Evolutionary conservation across 257 asterid genomes (phyloP), one percentile per base, ranked within the genome.

Genomic region (Craterostigma plantagineum): DNA sequence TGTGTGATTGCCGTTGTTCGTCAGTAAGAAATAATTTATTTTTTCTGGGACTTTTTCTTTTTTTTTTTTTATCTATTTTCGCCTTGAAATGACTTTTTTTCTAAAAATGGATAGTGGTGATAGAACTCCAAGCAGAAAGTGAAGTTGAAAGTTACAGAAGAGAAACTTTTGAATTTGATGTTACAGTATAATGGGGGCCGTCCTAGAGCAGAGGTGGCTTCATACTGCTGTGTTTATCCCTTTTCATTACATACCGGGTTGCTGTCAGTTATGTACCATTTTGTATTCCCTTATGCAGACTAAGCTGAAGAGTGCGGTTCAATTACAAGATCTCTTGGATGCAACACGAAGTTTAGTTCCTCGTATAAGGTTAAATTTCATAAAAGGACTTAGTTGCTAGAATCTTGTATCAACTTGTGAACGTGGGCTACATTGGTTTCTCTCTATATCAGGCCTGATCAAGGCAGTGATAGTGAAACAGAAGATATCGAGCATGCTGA

Each of bases 81-180:
- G 14, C 51, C 3, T 33, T 42, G 45, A 45, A 43, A 45, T 33
- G 37, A 18, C 48, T 51, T 54, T 42, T 48, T 38, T 56, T 38
- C 59, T 38, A 33, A 40, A 43, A 58, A 52, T 66, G 50, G 23
- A 45, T 91, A 90, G 98, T 63, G 98, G 98, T 44, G 98, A 90
- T 59, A 77, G 98, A 72, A 90, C 95, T 66, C 98, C 17, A 87
- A 87, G 62, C 98, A 87, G 72, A 87, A 87, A 57, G 98, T 87
- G 77, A 87, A 87, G 76, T 60, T 87, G 77, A 73, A 69, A 65
- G 98, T 82, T 63, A 87, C 95, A 0, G 95, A 87, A 73, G 98
- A 87, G 54, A 87, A 75, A 55, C 92, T 87, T 57, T 55, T 87
- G 51, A 87, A 82, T 75, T 67, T 87, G 76, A 87, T 87, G 98